A percentile compares a stretch with the other conserved stretches of the same genome.
Evolutionary conservation across 495 filamentous ascomycete genomes (phyloP).

Genomic region (Corynascus novoguineensis): DNA sequence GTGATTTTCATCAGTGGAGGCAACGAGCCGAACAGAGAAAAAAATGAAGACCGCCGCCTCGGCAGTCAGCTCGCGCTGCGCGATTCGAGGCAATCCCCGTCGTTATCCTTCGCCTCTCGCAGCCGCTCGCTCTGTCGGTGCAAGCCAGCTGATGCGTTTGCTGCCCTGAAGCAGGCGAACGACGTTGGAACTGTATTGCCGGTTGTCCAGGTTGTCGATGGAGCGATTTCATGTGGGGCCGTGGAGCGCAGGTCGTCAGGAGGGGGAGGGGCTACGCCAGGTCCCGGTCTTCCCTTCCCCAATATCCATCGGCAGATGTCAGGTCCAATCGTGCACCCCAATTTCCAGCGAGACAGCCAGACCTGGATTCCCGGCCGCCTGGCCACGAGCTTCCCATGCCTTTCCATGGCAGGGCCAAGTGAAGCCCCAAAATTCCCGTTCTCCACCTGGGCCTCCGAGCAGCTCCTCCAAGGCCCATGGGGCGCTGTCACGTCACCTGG

Average conservation of each 20-base stretch:
- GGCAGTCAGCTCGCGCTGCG: no score
- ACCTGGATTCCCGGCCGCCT: constrained; percentile 1
- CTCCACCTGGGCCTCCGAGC: constrained; percentile 7
- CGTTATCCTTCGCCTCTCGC: constrained; percentile 2
- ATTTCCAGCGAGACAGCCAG: not conserved
- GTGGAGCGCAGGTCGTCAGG: constrained; percentile 6
- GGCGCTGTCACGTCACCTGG: not conserved
- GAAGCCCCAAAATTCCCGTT: not conserved
- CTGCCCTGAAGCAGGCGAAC: no score
- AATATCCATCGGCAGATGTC: constrained; percentile 32
- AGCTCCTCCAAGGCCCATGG: not conserved
- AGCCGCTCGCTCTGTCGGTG: not conserved
- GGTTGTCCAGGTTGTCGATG: constrained; percentile 2
- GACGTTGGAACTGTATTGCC: constrained; percentile 17
- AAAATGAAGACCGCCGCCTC: no score
- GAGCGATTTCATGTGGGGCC: not conserved
- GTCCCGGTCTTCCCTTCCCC: not conserved
- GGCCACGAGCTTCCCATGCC: not conserved
- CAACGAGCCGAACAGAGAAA: no score
- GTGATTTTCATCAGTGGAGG: no score
- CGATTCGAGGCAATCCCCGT: constrained; percentile 11
- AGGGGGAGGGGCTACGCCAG: constrained; percentile 20
- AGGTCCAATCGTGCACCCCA: constrained; percentile 26
- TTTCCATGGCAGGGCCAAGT: not conserved
- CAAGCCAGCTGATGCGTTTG: no score